phyloP scores from a whole-genome alignment of 495 filamentous ascomycete genomes.

The Daldinia grandis region DNA sequence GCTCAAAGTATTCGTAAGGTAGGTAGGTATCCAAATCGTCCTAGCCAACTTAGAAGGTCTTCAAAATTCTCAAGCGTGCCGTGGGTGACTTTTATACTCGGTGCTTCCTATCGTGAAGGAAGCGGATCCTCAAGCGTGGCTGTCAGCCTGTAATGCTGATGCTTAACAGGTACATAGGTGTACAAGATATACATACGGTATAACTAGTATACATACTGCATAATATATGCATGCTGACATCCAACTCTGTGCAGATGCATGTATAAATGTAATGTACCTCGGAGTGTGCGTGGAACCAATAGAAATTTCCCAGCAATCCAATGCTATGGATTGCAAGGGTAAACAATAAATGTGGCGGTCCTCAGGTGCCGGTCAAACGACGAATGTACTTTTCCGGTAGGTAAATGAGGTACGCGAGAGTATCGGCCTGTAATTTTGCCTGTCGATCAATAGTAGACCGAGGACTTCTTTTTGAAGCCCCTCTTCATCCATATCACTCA shows the following conservation, averaged over 20 bases:
- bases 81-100: background rate
- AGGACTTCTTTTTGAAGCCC: background rate
- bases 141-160: background rate
- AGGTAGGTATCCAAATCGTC: background rate
- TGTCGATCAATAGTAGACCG: conserved; percentile 19
- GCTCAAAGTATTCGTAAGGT: background rate
- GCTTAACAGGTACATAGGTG: conserved; percentile 15
- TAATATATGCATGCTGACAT: conserved; percentile 31
- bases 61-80: background rate
- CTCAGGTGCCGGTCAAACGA: conserved; percentile 14
- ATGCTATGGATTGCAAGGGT: conserved; percentile 41
- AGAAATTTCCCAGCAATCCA: conserved; percentile 37
- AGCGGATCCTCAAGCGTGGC: conserved; percentile 5
- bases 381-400: conserved; percentile 13
- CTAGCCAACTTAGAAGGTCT: too few species aligned
- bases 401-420: conserved; percentile 7
- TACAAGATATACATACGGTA: too few species aligned
- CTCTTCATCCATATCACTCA: conserved; percentile 6
- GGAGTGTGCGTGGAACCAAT: conserved; percentile 37
- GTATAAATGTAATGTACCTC: conserved; percentile 26
- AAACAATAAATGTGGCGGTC: conserved; percentile 28
- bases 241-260: conserved; percentile 30
- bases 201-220: conserved; percentile 1
- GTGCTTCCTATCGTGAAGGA: background rate
- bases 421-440: conserved; percentile 21